Evolutionary conservation across 2,329 filamentous ascomycete species (phyloP).

Genomic region (Phaeosphaeriaceae sp.): DNA sequence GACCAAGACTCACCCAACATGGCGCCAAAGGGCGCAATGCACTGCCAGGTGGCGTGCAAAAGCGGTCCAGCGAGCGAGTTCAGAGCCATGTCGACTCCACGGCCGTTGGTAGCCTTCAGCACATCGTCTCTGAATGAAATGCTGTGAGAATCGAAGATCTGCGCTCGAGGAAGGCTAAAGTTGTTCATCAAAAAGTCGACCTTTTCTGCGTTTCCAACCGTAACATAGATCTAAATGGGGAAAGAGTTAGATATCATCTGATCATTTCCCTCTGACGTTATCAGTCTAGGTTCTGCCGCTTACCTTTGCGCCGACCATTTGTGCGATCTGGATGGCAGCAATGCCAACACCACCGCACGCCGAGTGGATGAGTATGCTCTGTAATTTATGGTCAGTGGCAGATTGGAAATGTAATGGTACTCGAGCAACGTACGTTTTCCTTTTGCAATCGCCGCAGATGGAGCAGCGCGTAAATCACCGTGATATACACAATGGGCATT

Average conservation of each 20-base stretch:
- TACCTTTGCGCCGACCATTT: not conserved
- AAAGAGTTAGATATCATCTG: no score
- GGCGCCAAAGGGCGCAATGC: conserved; percentile 45
- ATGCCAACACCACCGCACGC: conserved; percentile 28
- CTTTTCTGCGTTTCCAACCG: conserved; percentile 25
- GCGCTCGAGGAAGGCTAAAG: conserved; percentile 25
- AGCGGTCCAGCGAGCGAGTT: conserved; percentile 37
- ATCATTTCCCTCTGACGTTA: no score
- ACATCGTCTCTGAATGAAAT: conserved; percentile 31
- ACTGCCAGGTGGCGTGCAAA: conserved; percentile 50
- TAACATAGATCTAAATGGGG: conserved; percentile 27
- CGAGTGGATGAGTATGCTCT: conserved; percentile 2
- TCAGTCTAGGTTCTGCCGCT: not conserved
- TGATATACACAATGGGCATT: not conserved
- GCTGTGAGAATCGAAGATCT: conserved; percentile 41
- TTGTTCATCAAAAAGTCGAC: conserved; percentile 16
- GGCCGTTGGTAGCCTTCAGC: conserved; percentile 29
- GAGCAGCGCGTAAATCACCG: not conserved
- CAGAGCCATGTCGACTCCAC: conserved; percentile 45
- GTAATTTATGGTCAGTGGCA: not conserved
- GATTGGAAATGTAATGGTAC: not conserved
- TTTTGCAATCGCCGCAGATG: not conserved
- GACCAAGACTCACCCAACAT: no score
- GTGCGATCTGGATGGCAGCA: conserved; percentile 9
- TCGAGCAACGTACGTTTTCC: no score